Base-by-base conservation (phyloP, 208 protist genomes). In the Acanthamoeba healyi region DNA sequence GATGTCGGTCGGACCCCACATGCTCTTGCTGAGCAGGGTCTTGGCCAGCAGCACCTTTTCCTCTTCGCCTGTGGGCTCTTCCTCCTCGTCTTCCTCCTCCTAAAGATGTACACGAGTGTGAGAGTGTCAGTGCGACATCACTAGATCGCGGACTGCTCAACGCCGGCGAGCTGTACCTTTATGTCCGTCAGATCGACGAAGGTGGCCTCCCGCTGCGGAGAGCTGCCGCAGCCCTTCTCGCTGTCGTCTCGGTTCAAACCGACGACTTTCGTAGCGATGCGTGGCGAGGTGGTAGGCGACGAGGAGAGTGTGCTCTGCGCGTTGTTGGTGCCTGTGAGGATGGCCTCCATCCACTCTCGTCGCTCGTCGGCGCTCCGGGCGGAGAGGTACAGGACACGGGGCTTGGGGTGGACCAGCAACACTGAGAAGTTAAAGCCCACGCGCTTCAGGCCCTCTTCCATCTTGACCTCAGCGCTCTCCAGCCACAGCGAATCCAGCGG, bases 11-110 rank as follows among this genome's bases (percentile, higher is more conserved):
- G 74, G 44, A 4, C 74, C 74, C 74, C 74, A 84, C 74, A 84
- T 84, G 74, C 74, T 84, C 42, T 58, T 84, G 74, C 46, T 84
- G 42, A 84, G 74, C 17, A 84, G 74, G 74, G 74, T 84, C 74
- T 84, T 84, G 44, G 74, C 74, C 29, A 56, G 44, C 22, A 84
- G 74, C 3, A 38, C 74, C 44, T 38, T 26, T 24, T 84, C 74
- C 15, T 51, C 74, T 22, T 84, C 74, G 7, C 32, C 42, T 0
- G 42, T 24, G 5, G 26, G 5, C 42, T 51, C 74, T 44, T 58
- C 74, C 14, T 84, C 74, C 7, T 84, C 72, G 4, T 6, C 9
- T 17, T 32, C 38, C 19, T 81, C 72, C 32, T 49, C 72, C 36
- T 81, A 5, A 24, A 3, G 38, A 24, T 12, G 51, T 10, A 51